These are phyloP conservation scores for Talaromyces sp. DNA, from an alignment of 2,329 filamentous ascomycete genomes.

Conservation along the genomic window DNA sequence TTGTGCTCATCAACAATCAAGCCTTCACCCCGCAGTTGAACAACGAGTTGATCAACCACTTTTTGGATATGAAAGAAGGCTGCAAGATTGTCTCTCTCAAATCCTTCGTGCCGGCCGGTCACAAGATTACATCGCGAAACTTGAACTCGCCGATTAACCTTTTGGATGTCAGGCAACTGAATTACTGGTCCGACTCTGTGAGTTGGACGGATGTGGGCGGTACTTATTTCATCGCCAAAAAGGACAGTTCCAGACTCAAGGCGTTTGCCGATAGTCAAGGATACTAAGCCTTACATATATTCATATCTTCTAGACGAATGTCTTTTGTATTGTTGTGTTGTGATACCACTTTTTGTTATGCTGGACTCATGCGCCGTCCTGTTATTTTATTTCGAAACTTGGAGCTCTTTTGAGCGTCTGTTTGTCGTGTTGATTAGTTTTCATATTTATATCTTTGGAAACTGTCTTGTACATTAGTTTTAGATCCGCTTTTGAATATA, in stretches of 20 bases:
- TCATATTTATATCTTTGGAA: not conserved
- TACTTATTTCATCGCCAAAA: slow-evolving; percentile 83
- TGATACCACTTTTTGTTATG: slow-evolving; percentile 25
- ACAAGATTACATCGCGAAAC: slow-evolving; percentile 71
- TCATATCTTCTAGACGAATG: not conserved
- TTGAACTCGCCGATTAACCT: slow-evolving; percentile 79
- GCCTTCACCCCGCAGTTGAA: slow-evolving; percentile 89
- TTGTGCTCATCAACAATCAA: slow-evolving; percentile 98
- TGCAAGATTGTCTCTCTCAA: slow-evolving; percentile 89
- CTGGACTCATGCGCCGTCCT: not conserved
- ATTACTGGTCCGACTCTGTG: slow-evolving; percentile 69
- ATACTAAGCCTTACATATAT: not conserved
- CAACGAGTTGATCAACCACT: slow-evolving; percentile 79
- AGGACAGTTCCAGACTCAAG: slow-evolving; percentile 60
- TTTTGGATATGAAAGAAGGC: slow-evolving; percentile 87
- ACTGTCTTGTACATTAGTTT: slow-evolving; percentile 11
- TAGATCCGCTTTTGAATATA: not conserved
- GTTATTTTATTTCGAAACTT: slow-evolving; percentile 2
- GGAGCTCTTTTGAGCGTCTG: not conserved
- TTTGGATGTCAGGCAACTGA: slow-evolving; percentile 70
- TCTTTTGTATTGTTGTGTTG: slow-evolving; percentile 14
- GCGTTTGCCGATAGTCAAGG: slow-evolving; percentile 43
- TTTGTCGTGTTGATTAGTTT: not conserved
- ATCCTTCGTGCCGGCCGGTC: slow-evolving; percentile 79
- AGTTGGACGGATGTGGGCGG: slow-evolving; percentile 88